Base-by-base conservation (phyloP, 2,329 filamentous ascomycete species). In the Aureobasidium sp. region DNA sequence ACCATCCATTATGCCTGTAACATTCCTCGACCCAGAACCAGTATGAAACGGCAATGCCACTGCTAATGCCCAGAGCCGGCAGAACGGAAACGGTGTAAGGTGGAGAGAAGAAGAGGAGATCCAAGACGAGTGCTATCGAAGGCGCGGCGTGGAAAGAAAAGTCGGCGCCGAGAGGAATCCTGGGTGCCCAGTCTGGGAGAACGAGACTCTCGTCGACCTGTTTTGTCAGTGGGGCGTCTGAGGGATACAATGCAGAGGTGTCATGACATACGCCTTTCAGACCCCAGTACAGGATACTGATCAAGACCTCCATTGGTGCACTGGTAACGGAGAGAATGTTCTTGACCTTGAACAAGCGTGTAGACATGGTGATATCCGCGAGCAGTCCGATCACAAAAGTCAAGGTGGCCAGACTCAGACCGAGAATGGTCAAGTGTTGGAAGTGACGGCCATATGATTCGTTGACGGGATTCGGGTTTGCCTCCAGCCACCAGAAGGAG, bases 1-100 rank as follows among this genome's bases (percentile, higher is more conserved):
- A 95, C 66, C 80, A 85, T 58, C 85, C 83, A 67, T 90, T 90
- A 62, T 81, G 76, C 46, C 77, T 78, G 67, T 82, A 88, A 74
- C 87, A 90, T 25, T 83, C 78, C 72, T 91, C 87, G 25, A 90
- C 82, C 88, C 88, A 92, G 64, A 81, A 81, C 87, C 87, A 92
- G 71, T 92, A 92, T 2, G 74, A 70, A 63, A 88, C 83, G 0
- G 86, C 86, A 45, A 90, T 73, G 1, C 65, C 69, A 13, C 80
- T 79, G 64, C 83, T 84, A 27, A 88, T 68, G 1, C 75, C 74
- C 67, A 88, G 78, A 4, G 84, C 81, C 1, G 80, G 78, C n/a
- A 84, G 76, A 8, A 78, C 78, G 10, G 79, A 77, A 62, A 88
- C 81, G 0, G 85, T 85, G 84, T 87, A 90, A 0, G 88, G 88